A percentile compares a stretch with the other conserved stretches of the same genome.
Evolutionary conservation across 2,329 filamentous ascomycete genomes (phyloP).

Genomic region (Bipolaris gigantea): DNA sequence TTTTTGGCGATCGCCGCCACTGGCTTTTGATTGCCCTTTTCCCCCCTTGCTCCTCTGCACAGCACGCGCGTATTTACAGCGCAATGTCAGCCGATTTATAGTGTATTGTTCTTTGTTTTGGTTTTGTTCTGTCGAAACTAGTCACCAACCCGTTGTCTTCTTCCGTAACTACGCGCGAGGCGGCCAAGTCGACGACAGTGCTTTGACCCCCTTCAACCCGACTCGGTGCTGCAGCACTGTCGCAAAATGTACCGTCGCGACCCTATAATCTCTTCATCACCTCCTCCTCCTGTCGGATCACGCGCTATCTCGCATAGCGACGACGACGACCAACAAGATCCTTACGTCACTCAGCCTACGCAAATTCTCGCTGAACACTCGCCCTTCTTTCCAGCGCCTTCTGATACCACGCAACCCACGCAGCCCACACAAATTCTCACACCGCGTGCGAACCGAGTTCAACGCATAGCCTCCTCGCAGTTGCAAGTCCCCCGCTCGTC

Average conservation of each 20-base stretch:
- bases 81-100: conserved; percentile 22
- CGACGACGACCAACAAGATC: conserved; percentile 55
- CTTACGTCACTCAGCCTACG: conserved; percentile 50
- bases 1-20: conserved; percentile 20
- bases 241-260: conserved; percentile 38
- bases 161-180: neutral
- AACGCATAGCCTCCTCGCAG: conserved; percentile 37
- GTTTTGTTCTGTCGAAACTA: conserved; percentile 9
- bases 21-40: conserved; percentile 5
- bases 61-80: neutral
- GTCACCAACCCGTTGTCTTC: conserved; percentile 6
- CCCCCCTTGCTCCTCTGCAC: neutral
- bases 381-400: conserved; percentile 28
- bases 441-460: conserved; percentile 40
- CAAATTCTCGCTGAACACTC: conserved; percentile 33
- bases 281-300: conserved; percentile 20
- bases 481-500: conserved; percentile 92
- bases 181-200: conserved; percentile 3
- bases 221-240: neutral
- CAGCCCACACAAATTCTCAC: conserved; percentile 65
- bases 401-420: conserved; percentile 60
- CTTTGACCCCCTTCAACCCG: neutral
- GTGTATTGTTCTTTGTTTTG: conserved; percentile 8
- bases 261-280: conserved; percentile 41
- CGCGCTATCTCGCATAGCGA: conserved; percentile 43